Evolutionary conservation across 495 filamentous ascomycete species (phyloP), one percentile per base, ranked within the genome.

Genomic region (Podospora bellae-mahoneyi): DNA sequence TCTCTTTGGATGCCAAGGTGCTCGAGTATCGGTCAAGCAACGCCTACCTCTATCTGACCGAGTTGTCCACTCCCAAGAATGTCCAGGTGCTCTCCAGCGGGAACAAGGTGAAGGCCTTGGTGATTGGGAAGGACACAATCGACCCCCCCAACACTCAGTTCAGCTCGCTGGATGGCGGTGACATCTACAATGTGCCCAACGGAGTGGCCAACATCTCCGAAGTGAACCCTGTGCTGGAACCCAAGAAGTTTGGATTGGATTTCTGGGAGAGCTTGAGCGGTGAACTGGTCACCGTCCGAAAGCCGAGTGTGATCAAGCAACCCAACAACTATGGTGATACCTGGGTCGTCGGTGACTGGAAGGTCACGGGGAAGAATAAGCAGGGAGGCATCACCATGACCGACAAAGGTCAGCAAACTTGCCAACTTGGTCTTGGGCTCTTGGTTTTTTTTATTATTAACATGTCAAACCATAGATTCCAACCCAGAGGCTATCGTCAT

Each of bases 401-500:
- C 0, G 74, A 74, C 56, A 75, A 78, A 48, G 81, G 81, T 80
- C 62, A 48, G 39, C 13, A 48, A 48, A 32, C 30, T 32, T 32
- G 7, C 3, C 4, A 32, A 7, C 6, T 4, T 32, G 30, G 4
- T 4, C 30, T 32, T 32, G 30, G 30, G 4, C 30, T 32, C 23
- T 23, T 23, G 23, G 3, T 7, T 32, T 4, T 7, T 32, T 32
- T 32, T 32, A 1, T 32, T 32, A 1, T 32, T 32, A 32, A 32
- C 30, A 32, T 32, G 3, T 48, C 15, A 2, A 48, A 3, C 39
- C 15, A 10, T 67, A 76, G 87, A 89, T 66, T 84, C 83, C 61
- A 90, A 90, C 68, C 87, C 88, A 0, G 88, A 90, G 72, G 80
- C 83, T 39, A 87, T 90, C 69, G 74, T 86, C 67, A 84, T 90